Evolutionary conservation across 2,329 filamentous ascomycete genomes (phyloP), one percentile per base, ranked within the genome.

Genomic region (Arthroderma sp.): DNA sequence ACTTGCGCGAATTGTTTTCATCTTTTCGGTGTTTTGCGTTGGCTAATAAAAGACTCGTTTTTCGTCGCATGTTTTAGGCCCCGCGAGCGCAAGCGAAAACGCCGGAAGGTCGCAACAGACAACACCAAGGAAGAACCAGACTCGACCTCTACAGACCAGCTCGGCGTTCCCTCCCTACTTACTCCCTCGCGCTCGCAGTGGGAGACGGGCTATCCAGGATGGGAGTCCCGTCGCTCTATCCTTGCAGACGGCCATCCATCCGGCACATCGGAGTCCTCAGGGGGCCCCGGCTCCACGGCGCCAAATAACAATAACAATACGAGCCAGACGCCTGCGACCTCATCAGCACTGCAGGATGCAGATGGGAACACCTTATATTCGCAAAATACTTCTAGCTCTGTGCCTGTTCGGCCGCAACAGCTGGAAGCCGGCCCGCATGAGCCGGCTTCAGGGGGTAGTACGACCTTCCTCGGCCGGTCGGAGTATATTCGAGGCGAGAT

Each of bases 401-500:
- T 54, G n/a, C 47, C 56, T 15, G 25, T 35, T 21, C 49, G 54
- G 19, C 33, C 37, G n/a, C 54, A 56, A 31, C 54, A 41, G 49
- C 57, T 52, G 54, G 61, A 61, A 15, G 49, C 61, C 43, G 57
- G 55, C 58, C 44, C 61, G 31, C 61, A 61, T 33, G 59, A 59
- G 23, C 53, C 56, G 25, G 63, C 63, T 53, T 61, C 61, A 25
- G 59, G 63, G 4, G 59, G 59, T 5, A 63, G 61, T 39, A 59
- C 58, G 15, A 66, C 64, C n/a, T 68, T 65, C 25, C 63, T 68
- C 54, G 67, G 64, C 19, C 63, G 67, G n/a, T 65, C 64, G 25
- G 64, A 66, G 41, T 67, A 68, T 56, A 63, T 68, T 43, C 61
- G 63, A 3, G 65, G 65, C 47, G 59, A 65, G 8, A 56, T 65